Base-by-base conservation (phyloP, 345 rosid genomes). In the Leavenworthia alabamica region DNA sequence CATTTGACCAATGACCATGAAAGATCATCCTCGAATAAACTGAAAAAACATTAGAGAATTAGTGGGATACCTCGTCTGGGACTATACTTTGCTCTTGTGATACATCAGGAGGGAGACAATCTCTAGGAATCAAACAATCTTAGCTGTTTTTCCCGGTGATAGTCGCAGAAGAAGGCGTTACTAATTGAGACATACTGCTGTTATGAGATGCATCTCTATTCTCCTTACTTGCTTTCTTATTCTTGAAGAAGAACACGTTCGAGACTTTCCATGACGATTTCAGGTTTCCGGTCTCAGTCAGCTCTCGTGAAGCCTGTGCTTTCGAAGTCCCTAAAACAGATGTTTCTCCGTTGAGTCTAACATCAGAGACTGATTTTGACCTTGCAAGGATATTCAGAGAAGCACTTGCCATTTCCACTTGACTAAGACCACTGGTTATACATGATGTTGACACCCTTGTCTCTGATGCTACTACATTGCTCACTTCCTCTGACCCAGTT, bases 251-350 rank as follows among this genome's bases (percentile, higher is more conserved):
- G 80, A 93, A 86, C 75, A 93, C 75, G 66, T 83, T 82, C 0
- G 99, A 93, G 64, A 90, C 92, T 65, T 80, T 87, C 73, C 89
- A 72, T 49, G 94, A 79, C 29, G 87, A 83, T 79, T 84, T 86
- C 56, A 49, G 37, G 67, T 71, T 80, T 72, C 77, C 80, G 41
- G 80, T 57, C 76, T 82, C 77, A 23, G 68, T 64, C 60, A 62
- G 47, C 58, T 83, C 92, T 83, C 66, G 77, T n/a, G 85, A 59
- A 75, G 64, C 63, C 55, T 73, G 81, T 44, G 53, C 16, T 58
- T 72, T 75, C 24, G 76, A 67, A 68, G 56, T 50, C 62, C 77
- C 78, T 7, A n/a, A n/a, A n/a, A 72, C 81, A 9, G 81, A 54
- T 41, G 71, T 73, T 56, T 83, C 82, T 54, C 74, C 78, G 62